Percentiles rank a stretch among this genome's conserved stretches.
These are phyloP conservation scores for Fusarium paranaense DNA, from an alignment of 2,329 filamentous ascomycete species.

Conservation along the genomic window DNA sequence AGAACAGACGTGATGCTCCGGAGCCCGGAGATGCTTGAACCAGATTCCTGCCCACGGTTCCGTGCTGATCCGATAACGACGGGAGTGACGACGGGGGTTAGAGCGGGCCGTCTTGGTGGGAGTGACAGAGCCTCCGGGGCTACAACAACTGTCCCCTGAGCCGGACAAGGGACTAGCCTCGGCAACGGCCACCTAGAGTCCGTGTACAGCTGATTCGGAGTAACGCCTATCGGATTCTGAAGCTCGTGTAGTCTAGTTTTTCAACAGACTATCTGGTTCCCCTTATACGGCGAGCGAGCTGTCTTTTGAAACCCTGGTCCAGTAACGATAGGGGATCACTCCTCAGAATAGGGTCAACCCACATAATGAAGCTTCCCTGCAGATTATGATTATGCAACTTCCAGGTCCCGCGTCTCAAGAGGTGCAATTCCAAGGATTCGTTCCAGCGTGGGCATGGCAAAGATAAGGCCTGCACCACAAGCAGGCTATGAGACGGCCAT, in stretches of 20 bases:
- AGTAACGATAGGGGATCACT: background rate
- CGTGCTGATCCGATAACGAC: slow-evolving; percentile 42
- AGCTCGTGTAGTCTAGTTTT: slow-evolving; percentile 1
- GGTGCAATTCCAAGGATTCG: slow-evolving; percentile 11
- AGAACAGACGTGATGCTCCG: slow-evolving; percentile 32
- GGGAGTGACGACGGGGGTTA: slow-evolving; percentile 23
- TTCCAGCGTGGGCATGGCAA: slow-evolving; percentile 22
- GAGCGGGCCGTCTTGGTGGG: slow-evolving; percentile 27
- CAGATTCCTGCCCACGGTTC: slow-evolving; percentile 12
- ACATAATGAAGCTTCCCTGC: background rate
- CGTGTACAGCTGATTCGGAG: background rate
- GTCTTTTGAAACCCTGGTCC: background rate
- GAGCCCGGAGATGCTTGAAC: slow-evolving; percentile 42
- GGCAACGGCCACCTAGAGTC: background rate
- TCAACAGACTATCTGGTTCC: background rate
- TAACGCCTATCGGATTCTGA: background rate
- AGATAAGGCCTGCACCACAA: slow-evolving; percentile 40
- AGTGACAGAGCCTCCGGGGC: slow-evolving; percentile 23
- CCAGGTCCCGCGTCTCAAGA: slow-evolving; percentile 20
- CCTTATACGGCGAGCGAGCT: background rate
- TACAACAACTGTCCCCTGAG: background rate
- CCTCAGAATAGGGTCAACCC: background rate
- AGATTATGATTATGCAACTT: slow-evolving; percentile 14
- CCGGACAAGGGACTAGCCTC: background rate
- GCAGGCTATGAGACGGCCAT: slow-evolving; percentile 24